Conservation (phyloP, 176 grass and related monocot species). For the Pontederia paniculata region DNA sequence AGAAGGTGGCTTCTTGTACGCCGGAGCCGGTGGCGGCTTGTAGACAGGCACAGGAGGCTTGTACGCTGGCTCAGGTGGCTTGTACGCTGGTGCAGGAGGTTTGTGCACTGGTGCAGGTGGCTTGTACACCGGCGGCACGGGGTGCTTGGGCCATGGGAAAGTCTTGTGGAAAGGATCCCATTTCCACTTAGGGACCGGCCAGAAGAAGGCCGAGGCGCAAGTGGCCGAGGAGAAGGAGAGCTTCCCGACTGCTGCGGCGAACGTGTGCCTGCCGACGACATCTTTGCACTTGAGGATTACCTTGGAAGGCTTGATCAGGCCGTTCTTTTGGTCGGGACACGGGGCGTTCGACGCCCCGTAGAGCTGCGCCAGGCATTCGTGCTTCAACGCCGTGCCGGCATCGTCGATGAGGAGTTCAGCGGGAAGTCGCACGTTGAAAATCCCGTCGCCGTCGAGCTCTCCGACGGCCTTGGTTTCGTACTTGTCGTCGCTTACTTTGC, state of each 20-base stretch:
- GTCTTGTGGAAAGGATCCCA: slow-evolving; percentile 13
- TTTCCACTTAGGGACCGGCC: neutral
- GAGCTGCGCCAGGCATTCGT: slow-evolving; percentile 52
- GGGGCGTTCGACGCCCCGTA: slow-evolving; percentile 34
- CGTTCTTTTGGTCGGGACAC: slow-evolving; percentile 23
- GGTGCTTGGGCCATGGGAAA: neutral
- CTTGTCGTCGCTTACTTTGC: slow-evolving; percentile 28
- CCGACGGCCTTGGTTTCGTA: slow-evolving; percentile 39
- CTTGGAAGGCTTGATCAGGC: slow-evolving; percentile 27
- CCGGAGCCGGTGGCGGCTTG: neutral
- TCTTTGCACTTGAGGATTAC: slow-evolving; percentile 20
- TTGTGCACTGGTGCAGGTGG: slow-evolving; percentile 5
- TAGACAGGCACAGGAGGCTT: neutral
- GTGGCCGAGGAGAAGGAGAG: slow-evolving; percentile 24
- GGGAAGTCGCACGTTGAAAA: slow-evolving; percentile 34
- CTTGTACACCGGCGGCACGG: neutral
- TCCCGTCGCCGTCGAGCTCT: slow-evolving; percentile 34
- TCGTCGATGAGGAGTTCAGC: slow-evolving; percentile 17
- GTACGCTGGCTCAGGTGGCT: neutral
- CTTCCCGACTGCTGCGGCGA: slow-evolving; percentile 28
- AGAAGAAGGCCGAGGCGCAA: slow-evolving; percentile 38
- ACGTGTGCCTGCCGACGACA: slow-evolving; percentile 16
- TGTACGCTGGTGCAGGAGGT: neutral
- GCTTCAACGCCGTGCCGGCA: slow-evolving; percentile 22
- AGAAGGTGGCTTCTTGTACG: slow-evolving; percentile 1